Percentiles rank a stretch among this genome's conserved stretches.
Conservation (phyloP, 1,284 basidiomycete species). For the Cutaneotrichosporon curvatum region DNA sequence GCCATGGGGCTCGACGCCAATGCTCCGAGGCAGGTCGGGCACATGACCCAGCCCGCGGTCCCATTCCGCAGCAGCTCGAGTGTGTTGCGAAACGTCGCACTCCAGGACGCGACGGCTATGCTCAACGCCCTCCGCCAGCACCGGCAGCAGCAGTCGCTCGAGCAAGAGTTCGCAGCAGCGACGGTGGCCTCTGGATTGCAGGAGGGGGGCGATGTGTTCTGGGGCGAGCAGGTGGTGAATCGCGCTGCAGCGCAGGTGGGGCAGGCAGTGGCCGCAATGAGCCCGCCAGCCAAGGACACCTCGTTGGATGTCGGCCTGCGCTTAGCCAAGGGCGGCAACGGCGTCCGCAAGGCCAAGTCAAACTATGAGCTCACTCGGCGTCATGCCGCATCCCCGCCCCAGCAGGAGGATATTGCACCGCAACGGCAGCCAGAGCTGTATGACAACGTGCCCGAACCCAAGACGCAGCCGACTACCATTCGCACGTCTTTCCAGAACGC, state of each 20-base stretch:
- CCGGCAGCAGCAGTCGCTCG: slow-evolving; percentile 4
- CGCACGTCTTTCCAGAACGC: not conserved
- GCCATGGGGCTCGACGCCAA: slow-evolving; percentile 25
- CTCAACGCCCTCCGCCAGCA: slow-evolving; percentile 3
- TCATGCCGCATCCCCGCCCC: slow-evolving; percentile 27
- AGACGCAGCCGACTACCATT: not conserved
- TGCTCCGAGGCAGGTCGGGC: slow-evolving; percentile 9
- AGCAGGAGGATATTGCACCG: slow-evolving; percentile 30
- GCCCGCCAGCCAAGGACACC: slow-evolving; percentile 9
- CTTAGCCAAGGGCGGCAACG: slow-evolving; percentile 25
- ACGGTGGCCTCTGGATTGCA: no score
- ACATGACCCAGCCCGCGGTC: slow-evolving; percentile 9
- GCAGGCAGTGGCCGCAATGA: slow-evolving; percentile 11
- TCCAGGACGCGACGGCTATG: slow-evolving; percentile 11
- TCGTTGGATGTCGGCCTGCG: slow-evolving; percentile 24
- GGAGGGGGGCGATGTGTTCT: not conserved
- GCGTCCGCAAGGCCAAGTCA: slow-evolving; percentile 31
- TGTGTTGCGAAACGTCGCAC: slow-evolving; percentile 15
- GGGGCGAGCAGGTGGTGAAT: not conserved
- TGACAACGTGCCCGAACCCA: not conserved
- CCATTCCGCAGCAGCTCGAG: slow-evolving; percentile 16
- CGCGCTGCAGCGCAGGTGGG: slow-evolving; percentile 11
- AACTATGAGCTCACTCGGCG: slow-evolving; percentile 29
- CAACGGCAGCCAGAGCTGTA: no score
- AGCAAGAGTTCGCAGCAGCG: not conserved